phyloP scores from a whole-genome alignment of 176 grass and related monocot species.

The Raddia guianensis region DNA sequence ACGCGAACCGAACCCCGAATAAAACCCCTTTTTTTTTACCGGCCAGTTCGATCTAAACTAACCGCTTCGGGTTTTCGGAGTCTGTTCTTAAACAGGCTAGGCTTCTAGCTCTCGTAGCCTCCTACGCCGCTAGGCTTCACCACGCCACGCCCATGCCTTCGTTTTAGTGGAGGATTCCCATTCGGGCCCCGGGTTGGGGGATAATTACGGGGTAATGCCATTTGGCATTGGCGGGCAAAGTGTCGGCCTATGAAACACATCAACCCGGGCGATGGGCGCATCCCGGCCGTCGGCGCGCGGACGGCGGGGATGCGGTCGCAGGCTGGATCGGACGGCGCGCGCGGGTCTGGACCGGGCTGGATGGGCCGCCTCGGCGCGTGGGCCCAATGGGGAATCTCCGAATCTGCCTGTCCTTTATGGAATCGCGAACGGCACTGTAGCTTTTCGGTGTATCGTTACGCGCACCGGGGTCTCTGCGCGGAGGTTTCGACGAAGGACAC shows the following conservation, averaged over 20 bases:
- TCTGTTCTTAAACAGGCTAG: conserved; percentile 43
- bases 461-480: not conserved
- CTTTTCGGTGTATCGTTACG: not conserved
- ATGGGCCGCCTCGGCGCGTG: conserved; percentile 36
- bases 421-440: conserved; percentile 35
- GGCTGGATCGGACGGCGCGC: not conserved
- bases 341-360: not conserved
- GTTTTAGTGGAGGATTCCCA: not conserved
- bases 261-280: not conserved
- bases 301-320: not conserved
- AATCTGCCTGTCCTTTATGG: conserved; percentile 24
- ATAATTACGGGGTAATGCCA: not conserved
- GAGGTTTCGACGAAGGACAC: too few relatives aligned
- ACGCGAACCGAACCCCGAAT: conserved; percentile 18
- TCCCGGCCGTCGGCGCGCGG: not conserved
- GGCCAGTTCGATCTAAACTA: conserved; percentile 33
- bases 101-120: not conserved
- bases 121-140: conserved; percentile 17
- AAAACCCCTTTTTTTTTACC: conserved; percentile 32
- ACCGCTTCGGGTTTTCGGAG: conserved; percentile 29
- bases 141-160: conserved; percentile 38
- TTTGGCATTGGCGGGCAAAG: conserved; percentile 74
- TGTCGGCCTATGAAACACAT: conserved; percentile 49
- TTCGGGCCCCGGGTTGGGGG: rapidly evolving
- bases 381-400: conserved; percentile 39